Evolutionary conservation across 805 yeast species (phyloP).

Genomic region (Helenozyma baotianmanensis): DNA sequence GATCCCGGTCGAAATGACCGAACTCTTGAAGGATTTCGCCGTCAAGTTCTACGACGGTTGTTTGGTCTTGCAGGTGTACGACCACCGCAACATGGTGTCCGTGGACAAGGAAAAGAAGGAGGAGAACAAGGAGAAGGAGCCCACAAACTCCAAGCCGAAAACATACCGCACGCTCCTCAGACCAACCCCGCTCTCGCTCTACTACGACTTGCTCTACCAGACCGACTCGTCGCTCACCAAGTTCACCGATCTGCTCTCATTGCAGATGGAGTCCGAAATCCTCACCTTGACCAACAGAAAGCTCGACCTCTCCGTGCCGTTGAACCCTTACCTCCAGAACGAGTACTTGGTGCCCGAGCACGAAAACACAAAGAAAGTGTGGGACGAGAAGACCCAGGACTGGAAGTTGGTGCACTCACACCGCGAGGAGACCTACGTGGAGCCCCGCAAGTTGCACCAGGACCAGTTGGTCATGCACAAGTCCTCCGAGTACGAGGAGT

Average conservation of each 20-base stretch:
- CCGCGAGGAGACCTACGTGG: constrained; percentile 24
- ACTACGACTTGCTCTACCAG: constrained; percentile 79
- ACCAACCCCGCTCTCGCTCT: constrained; percentile 76
- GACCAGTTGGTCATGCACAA: constrained; percentile 53
- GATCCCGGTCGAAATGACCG: constrained; percentile 86
- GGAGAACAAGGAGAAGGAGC: not conserved
- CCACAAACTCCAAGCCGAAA: constrained; percentile 47
- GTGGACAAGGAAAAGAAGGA: not conserved
- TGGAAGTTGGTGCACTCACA: constrained; percentile 26
- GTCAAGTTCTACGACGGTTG: constrained; percentile 87
- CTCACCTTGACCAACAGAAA: constrained; percentile 74
- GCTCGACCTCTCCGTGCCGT: constrained; percentile 66
- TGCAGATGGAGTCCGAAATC: constrained; percentile 85
- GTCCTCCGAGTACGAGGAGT: constrained; percentile 78
- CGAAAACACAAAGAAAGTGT: constrained; percentile 44
- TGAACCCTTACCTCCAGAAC: constrained; percentile 58
- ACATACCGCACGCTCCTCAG: constrained; percentile 72
- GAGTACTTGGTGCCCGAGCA: constrained; percentile 46
- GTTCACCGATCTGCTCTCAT: constrained; percentile 73
- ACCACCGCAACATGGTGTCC: constrained; percentile 57
- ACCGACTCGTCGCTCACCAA: constrained; percentile 72
- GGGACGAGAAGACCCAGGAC: constrained; percentile 31
- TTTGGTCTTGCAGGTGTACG: constrained; percentile 78
- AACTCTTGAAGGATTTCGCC: constrained; percentile 82
- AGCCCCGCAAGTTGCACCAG: constrained; percentile 35